Base-by-base conservation (phyloP, 2,329 filamentous ascomycete species). In the Microascus cirrosus region DNA sequence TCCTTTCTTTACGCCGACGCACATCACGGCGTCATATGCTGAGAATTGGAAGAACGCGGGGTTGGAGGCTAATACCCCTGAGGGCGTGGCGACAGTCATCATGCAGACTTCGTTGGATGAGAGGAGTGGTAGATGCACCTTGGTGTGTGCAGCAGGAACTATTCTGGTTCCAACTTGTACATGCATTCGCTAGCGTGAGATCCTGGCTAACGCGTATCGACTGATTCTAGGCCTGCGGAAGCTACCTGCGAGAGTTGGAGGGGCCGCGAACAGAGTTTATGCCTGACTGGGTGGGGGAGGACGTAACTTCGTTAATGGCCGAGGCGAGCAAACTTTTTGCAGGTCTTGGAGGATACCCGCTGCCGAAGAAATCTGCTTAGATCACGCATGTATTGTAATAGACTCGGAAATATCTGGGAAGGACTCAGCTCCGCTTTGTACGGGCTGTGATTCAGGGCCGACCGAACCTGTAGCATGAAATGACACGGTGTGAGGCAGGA, bases 1-100 rank as follows among this genome's bases (percentile, higher is more conserved):
- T 6, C 62, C 62, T 7, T 60, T 61, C 25, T 20, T 61, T 15
- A 63, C 62, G 1, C 62, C 61, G 11, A 63, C 62, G 10, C 57
- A 58, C 22, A 55, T 56, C 32, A 53, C 54, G 8, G n/a, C 39
- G 39, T 32, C 28, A 3, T 54, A 35, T 32, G 53, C 28, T 11
- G 35, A 34, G 28, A 54, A 20, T 15, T 35, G 28, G 20, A 34
- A 32, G 25, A 25, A 54, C 7, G 53, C 53, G 28, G 53, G 53
- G 8, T 10, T 54, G 11, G 53, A 54, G 32, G 35, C 32, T 7
- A 54, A 54, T 22, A 54, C 53, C 10, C 53, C 32, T 11, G 53
- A 54, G 12, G 20, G 22, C 32, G 53, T 54, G 12, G 32, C 28
- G 3, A 13, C 20, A 5, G 53, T 35, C 20, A 36, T 54, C n/a